phyloP scores from a whole-genome alignment of 2,329 filamentous ascomycete genomes.

The Aspergillus neotritici region DNA sequence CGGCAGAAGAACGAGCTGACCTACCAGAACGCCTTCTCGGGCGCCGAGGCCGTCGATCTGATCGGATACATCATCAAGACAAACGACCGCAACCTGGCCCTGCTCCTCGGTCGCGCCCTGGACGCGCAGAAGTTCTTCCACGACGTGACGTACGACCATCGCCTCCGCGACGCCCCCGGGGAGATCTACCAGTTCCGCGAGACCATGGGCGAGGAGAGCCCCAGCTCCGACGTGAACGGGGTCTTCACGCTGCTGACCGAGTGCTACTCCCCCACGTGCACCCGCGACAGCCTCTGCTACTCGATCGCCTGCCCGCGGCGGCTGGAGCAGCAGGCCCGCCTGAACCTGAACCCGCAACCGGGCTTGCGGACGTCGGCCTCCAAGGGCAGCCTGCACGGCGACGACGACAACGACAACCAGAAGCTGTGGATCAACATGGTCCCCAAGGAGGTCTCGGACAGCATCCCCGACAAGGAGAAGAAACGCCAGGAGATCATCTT shows the following conservation, averaged over 20 bases:
- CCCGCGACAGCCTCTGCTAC: conserved; percentile 89
- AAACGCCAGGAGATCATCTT: conserved; percentile 98
- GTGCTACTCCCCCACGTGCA: conserved; percentile 97
- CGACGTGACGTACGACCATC: conserved; percentile 96
- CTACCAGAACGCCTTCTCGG: conserved; percentile 96
- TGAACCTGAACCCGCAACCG: conserved; percentile 89
- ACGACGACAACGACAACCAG: conserved; percentile 88
- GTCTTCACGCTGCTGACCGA: conserved; percentile 95
- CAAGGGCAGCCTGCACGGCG: conserved; percentile 64
- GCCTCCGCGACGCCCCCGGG: conserved; percentile 83
- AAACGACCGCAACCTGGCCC: conserved; percentile 86
- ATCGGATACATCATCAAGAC: conserved; percentile 96
- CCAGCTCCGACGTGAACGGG: conserved; percentile 72
- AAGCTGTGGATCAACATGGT: conserved; percentile 99
- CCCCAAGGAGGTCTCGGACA: conserved; percentile 87
- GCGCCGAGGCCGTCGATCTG: conserved; percentile 89
- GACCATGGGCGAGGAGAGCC: conserved; percentile 72
- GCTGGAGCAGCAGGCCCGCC: conserved; percentile 85
- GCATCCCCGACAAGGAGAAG: conserved; percentile 84
- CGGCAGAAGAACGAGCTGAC: conserved; percentile 93
- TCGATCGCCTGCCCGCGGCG: conserved; percentile 93
- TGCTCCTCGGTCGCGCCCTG: conserved; percentile 82
- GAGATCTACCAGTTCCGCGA: conserved; percentile 98
- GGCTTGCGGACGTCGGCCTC: conserved; percentile 71
- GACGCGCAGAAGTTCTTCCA: conserved; percentile 99